A percentile compares a stretch with the other conserved stretches of the same genome.
Evolutionary conservation across 768 basidiomycete genomes (phyloP).

Genomic region (Podaxis mareebaensis): DNA sequence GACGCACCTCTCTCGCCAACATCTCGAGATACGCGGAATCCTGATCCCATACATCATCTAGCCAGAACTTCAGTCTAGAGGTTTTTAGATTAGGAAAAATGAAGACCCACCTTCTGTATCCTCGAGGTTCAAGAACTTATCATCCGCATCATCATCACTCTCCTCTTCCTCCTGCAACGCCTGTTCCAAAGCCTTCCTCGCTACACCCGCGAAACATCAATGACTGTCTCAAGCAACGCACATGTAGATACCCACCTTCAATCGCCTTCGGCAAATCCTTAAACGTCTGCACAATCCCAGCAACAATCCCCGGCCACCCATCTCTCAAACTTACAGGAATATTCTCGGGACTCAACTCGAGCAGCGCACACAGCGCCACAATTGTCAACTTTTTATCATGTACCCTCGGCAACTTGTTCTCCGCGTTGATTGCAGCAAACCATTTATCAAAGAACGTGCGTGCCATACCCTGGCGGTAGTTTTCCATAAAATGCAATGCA

Average conservation of each 20-base stretch:
- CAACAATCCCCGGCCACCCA: constrained; percentile 78
- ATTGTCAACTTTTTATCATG: constrained; percentile 90
- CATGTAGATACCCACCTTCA: constrained; percentile 45
- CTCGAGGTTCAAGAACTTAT: constrained; percentile 54
- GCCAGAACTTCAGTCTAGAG: constrained; percentile 18
- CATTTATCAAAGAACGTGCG: constrained; percentile 83
- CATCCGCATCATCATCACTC: constrained; percentile 39
- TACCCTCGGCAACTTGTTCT: constrained; percentile 70
- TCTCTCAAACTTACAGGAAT: constrained; percentile 63
- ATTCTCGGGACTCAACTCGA: constrained; percentile 62
- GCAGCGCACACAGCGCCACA: constrained; percentile 70
- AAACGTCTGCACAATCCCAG: constrained; percentile 71
- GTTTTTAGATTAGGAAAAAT: constrained; percentile 1
- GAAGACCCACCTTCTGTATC: constrained; percentile 54
- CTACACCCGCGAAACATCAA: constrained; percentile 30
- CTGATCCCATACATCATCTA: constrained; percentile 89
- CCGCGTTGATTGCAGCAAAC: constrained; percentile 72
- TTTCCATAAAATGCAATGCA: constrained; percentile 75
- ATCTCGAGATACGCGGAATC: constrained; percentile 87
- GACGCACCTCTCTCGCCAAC: constrained; percentile 69
- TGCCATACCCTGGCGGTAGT: constrained; percentile 53
- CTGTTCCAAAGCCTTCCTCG: constrained; percentile 59
- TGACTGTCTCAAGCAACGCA: constrained; percentile 11
- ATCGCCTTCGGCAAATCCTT: constrained; percentile 77
- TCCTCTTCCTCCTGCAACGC: constrained; percentile 31